Conservation (phyloP, 371 early-diverging fungal genomes). For the Saksenaea vasiformis region DNA sequence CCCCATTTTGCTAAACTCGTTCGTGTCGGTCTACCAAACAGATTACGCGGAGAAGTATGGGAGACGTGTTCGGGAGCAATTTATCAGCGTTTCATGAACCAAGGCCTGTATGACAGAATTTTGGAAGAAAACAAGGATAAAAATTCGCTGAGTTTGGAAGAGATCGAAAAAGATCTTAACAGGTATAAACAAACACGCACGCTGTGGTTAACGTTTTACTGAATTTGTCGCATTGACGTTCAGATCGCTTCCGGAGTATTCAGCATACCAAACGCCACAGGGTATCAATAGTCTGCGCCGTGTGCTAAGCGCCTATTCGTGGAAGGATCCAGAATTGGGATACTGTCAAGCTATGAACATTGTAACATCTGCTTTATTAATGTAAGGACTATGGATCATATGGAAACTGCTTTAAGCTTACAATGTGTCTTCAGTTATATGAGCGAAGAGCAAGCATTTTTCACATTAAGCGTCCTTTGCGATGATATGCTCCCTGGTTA, state of each 20-base stretch:
- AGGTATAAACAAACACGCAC: constrained; percentile 56
- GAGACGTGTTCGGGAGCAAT: constrained; percentile 91
- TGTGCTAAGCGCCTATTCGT: constrained; percentile 86
- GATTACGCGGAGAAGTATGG: constrained; percentile 95
- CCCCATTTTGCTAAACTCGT: constrained; percentile 89
- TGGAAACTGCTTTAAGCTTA: neutral
- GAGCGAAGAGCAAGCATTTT: constrained; percentile 97
- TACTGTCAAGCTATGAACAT: constrained; percentile 99
- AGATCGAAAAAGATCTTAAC: constrained; percentile 97
- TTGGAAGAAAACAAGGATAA: constrained; percentile 72
- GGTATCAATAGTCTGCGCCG: constrained; percentile 91
- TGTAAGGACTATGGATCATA: constrained; percentile 44
- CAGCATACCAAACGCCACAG: constrained; percentile 88
- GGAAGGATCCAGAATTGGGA: constrained; percentile 90
- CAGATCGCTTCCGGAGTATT: constrained; percentile 90
- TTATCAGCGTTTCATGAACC: constrained; percentile 82
- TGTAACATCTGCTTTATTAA: constrained; percentile 90
- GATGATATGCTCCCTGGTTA: constrained; percentile 93
- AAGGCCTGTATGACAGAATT: constrained; percentile 81
- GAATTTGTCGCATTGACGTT: no score
- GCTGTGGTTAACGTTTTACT: no score
- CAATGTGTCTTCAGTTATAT: constrained; percentile 60
- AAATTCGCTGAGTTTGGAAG: constrained; percentile 80
- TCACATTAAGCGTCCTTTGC: constrained; percentile 87
- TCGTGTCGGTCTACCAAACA: constrained; percentile 91